phyloP scores from a whole-genome alignment of 2,329 filamentous ascomycete species.

The Aphanocladium album region DNA sequence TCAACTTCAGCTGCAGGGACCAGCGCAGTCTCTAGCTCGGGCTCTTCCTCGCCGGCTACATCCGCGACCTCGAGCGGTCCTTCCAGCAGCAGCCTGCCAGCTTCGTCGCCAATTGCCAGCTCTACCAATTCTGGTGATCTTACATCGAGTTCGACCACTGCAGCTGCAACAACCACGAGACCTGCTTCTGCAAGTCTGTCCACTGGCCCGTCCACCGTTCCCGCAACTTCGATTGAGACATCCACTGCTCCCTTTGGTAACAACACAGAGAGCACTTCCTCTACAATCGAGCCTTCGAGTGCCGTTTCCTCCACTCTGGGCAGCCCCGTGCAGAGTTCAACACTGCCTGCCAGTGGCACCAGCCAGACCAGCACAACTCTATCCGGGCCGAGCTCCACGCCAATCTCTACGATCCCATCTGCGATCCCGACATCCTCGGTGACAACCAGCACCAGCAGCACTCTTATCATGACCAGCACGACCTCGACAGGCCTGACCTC shows the following conservation, averaged over 20 bases:
- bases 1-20: neutral
- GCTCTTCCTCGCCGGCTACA: neutral
- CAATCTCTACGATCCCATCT: neutral
- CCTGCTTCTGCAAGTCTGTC: neutral
- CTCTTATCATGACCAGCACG: neutral
- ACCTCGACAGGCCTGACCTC: neutral
- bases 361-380: neutral
- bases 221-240: neutral
- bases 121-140: neutral
- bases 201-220: neutral
- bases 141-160: neutral
- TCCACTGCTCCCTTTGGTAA: neutral
- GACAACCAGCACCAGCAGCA: neutral
- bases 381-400: neutral
- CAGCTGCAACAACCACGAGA: neutral
- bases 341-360: neutral
- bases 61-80: neutral
- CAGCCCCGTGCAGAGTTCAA: neutral
- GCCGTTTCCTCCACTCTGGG: neutral
- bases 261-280: neutral
- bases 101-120: neutral
- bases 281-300: neutral
- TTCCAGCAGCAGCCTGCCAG: neutral
- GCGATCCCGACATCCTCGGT: neutral
- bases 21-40: neutral